Evolutionary conservation across 176 grass and related monocot genomes (phyloP).

Genomic region (Carex pumila): DNA sequence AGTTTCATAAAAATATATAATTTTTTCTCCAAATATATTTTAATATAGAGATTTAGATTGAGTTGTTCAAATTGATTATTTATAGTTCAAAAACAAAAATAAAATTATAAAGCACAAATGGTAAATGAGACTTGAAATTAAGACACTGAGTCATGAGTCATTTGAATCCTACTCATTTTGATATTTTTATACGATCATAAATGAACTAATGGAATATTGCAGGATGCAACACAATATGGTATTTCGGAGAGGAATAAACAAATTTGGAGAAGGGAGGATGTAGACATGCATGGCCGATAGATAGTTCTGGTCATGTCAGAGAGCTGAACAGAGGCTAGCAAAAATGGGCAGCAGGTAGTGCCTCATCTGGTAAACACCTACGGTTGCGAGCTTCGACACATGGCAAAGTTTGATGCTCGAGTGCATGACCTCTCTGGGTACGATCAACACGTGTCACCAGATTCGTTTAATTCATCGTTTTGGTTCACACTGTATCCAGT

Average conservation of each 20-base stretch:
- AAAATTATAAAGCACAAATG: no score
- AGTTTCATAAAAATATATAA: no score
- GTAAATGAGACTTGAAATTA: no score
- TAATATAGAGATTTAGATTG: no score
- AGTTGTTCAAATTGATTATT: no score
- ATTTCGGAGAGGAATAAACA: not conserved
- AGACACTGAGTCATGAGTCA: no score
- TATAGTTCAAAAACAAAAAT: no score
- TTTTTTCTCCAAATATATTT: no score
- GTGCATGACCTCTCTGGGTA: not conserved
- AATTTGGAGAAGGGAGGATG: not conserved
- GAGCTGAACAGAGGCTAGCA: not conserved
- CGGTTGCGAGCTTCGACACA: not conserved
- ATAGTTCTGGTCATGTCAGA: conserved; percentile 1
- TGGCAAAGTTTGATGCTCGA: not conserved
- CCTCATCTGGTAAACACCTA: not conserved
- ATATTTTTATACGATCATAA: not conserved
- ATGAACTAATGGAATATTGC: not conserved
- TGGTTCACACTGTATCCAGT: not conserved
- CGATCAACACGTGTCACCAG: not conserved
- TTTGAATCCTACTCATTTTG: no score
- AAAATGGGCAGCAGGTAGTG: not conserved
- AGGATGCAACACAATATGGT: not conserved
- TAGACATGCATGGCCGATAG: not conserved
- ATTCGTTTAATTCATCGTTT: not conserved